Evolutionary conservation across 2,329 filamentous ascomycete genomes (phyloP).

Genomic region (Diaporthe amygdali): DNA sequence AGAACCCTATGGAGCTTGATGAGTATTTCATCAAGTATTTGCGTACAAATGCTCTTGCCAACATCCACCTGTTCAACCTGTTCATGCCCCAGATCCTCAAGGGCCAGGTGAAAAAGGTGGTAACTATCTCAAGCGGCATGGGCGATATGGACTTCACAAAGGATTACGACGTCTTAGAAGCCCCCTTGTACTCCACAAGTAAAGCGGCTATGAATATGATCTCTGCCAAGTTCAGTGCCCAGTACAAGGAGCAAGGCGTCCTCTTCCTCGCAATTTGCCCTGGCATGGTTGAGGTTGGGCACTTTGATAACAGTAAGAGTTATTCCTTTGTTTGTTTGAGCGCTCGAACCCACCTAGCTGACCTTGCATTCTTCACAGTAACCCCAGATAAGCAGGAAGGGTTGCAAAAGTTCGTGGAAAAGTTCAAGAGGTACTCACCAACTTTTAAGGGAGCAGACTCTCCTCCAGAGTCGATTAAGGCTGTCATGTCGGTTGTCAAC

Average conservation of each 20-base stretch:
- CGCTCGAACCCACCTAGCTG: not conserved
- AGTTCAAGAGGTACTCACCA: constrained; percentile 44
- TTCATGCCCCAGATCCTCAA: constrained; percentile 59
- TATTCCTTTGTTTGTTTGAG: not conserved
- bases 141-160: constrained; percentile 51
- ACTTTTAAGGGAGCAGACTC: constrained; percentile 41
- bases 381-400: constrained; percentile 34
- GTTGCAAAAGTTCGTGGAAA: constrained; percentile 31
- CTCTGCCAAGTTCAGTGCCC: constrained; percentile 57
- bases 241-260: constrained; percentile 55
- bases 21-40: constrained; percentile 39
- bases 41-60: constrained; percentile 55
- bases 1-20: constrained; percentile 40
- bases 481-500: constrained; percentile 39
- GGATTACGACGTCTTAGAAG: constrained; percentile 30
- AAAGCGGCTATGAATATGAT: constrained; percentile 59
- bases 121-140: constrained; percentile 52
- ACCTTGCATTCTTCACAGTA: constrained; percentile 17
- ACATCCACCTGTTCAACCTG: constrained; percentile 57
- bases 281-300: constrained; percentile 52
- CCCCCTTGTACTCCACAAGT: constrained; percentile 49
- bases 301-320: constrained; percentile 32
- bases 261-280: constrained; percentile 58
- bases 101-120: constrained; percentile 58
- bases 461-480: constrained; percentile 40